Percentiles rank a stretch among this genome's conserved stretches.
These are phyloP conservation scores for Cudoniella acicularis DNA, from an alignment of 495 filamentous ascomycete species.

Conservation along the genomic window DNA sequence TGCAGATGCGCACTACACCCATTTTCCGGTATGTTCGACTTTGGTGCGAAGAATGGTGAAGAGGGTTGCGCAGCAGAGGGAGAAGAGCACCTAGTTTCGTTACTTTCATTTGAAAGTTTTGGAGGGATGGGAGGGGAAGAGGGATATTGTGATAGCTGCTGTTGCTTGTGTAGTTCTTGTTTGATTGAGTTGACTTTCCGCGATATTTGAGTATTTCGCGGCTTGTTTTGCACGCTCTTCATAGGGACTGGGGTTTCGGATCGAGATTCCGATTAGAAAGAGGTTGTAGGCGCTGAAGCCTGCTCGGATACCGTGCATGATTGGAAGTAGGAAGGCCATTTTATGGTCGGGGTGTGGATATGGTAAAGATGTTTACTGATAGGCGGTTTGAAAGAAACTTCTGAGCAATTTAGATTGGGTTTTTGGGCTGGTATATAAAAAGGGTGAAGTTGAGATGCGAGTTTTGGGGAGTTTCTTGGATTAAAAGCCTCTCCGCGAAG, in stretches of 20 bases:
- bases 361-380: not conserved
- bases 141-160: conserved; percentile 2
- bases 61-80: not conserved
- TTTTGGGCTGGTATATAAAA: not conserved
- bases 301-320: conserved; percentile 11
- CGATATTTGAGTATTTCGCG: conserved; percentile 19
- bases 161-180: conserved; percentile 16
- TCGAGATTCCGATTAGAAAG: conserved; percentile 12
- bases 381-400: not conserved
- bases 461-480: not conserved
- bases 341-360: conserved; percentile 1
- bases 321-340: conserved; percentile 8
- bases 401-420: not conserved
- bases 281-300: conserved; percentile 17
- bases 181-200: conserved; percentile 6
- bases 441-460: not conserved
- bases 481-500: not conserved
- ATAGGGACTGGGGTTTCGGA: conserved; percentile 13
- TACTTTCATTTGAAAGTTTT: not conserved
- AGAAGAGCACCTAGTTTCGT: conserved; percentile 4
- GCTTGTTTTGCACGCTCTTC: conserved; percentile 17
- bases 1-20: not conserved
- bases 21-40: not conserved
- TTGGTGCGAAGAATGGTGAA: not conserved
- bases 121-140: not conserved